Conservation (phyloP, 1,284 basidiomycete species). For the Ustilago shanxiensis region DNA sequence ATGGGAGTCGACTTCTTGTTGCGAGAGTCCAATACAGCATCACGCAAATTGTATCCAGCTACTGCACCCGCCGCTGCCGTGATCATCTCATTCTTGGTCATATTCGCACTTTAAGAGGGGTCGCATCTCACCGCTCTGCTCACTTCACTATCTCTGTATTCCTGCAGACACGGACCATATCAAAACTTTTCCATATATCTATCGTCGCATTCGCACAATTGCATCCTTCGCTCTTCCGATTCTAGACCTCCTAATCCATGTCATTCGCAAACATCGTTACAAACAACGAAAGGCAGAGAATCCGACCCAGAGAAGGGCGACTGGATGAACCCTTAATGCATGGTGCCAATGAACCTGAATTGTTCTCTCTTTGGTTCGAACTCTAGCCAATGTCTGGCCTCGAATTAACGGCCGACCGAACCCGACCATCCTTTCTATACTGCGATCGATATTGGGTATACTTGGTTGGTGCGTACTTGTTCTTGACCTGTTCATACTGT, state of each 20-base stretch:
- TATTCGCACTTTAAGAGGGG: constrained; percentile 4
- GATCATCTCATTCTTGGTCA: constrained; percentile 4
- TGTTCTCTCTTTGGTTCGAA: not conserved
- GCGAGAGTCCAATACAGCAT: constrained; percentile 43
- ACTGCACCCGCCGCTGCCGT: not conserved
- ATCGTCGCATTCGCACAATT: constrained; percentile 1
- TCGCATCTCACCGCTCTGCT: not conserved
- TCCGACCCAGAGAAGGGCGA: too few relatives aligned
- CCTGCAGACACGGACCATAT: constrained; percentile 4
- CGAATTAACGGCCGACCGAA: not conserved
- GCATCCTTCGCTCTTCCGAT: constrained; percentile 5
- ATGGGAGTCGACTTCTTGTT: constrained; percentile 64
- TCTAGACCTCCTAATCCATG: not conserved
- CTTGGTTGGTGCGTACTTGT: constrained; percentile 1
- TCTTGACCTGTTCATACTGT: constrained; percentile 6
- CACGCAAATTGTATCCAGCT: not conserved
- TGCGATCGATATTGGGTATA: not conserved
- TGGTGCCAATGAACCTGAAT: not conserved
- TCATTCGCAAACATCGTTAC: not conserved
- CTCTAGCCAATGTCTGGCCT: not conserved
- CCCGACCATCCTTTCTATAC: constrained; percentile 4
- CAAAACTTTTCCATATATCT: not conserved
- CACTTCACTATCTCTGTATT: not conserved
- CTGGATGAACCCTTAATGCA: not conserved
- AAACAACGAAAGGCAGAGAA: too few relatives aligned